A percentile compares a stretch with the other conserved stretches of the same genome.
phyloP scores from a whole-genome alignment of 306 rosid species.

The Cucurbita moschata region DNA sequence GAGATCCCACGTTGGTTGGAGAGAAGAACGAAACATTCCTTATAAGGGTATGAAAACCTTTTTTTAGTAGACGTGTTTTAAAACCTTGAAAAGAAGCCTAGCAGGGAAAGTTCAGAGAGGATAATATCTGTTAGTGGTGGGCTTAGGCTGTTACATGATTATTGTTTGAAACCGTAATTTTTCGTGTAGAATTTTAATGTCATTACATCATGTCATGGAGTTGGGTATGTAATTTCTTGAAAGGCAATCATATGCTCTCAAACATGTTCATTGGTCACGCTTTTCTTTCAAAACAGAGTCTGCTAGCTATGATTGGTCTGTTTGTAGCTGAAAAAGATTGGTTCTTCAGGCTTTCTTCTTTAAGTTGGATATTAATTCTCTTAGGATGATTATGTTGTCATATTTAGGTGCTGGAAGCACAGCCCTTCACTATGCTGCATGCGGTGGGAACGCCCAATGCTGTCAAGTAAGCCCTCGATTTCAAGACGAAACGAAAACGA shows the following conservation, averaged over 20 bases:
- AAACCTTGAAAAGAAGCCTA: no score
- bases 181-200: neutral
- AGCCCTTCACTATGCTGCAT: conserved; percentile 91
- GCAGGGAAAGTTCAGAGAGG: no score
- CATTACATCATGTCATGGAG: neutral
- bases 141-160: no score
- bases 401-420: conserved; percentile 84
- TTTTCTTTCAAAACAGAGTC: neutral
- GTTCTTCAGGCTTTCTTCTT: neutral
- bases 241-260: neutral
- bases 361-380: no score
- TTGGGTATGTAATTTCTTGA: neutral
- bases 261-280: neutral
- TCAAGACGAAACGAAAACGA: neutral
- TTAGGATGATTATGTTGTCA: neutral
- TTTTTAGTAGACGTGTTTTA: no score
- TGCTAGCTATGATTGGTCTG: neutral
- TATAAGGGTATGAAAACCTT: no score
- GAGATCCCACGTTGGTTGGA: no score
- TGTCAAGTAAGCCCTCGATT: conserved; percentile 52
- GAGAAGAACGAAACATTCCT: no score
- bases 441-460: conserved; percentile 91
- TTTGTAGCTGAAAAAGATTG: neutral
- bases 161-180: no score
- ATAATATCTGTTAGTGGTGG: no score